Evolutionary conservation across 345 rosid species (phyloP), one percentile per base, ranked within the genome.

Genomic region (Gossypium arboreum): DNA sequence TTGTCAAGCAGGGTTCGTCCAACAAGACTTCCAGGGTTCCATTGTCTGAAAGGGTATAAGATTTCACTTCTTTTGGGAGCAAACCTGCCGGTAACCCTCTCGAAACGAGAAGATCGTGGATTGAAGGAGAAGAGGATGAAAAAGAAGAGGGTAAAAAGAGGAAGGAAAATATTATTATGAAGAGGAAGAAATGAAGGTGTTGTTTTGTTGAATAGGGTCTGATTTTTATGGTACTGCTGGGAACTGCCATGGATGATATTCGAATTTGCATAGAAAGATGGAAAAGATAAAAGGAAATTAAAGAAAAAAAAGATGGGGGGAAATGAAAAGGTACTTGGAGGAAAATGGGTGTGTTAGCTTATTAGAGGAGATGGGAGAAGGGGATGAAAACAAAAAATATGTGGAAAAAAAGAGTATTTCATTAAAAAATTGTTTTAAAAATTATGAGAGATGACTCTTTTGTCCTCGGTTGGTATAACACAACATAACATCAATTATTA

Each of bases 31-130:
- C 94, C 0, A 94, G 87, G 12, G 78, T 78, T 24, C 97, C 98
- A 69, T 88, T 79, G 13, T 78, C 78, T 48, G 87, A 71, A 43
- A 94, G 78, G 6, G 79, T 71, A 82, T 82, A 94, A 29, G 93
- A 92, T 61, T 84, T 90, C 68, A 94, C 95, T 51, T 87, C 96
- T 75, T 84, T 86, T 0, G 98, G 98, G 17, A 94, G 75, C 0
- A 94, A 86, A 39, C 98, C 98, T 1, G 90, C 89, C 3, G 98
- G 98, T 57, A 94, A 79, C n/a, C 97, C 98, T 69, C 82, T 85
- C 34, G 97, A 85, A 70, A 86, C 85, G 11, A 94, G 97, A 3
- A 94, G 88, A 25, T 91, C 97, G 54, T 94, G 97, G 75, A 94
- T 78, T 56, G 92, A 79, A 44, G 85, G 68, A 2, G 67, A 39